These are phyloP conservation scores for Kondoa subrosea DNA, from an alignment of 768 basidiomycete species.

Conservation along the genomic window DNA sequence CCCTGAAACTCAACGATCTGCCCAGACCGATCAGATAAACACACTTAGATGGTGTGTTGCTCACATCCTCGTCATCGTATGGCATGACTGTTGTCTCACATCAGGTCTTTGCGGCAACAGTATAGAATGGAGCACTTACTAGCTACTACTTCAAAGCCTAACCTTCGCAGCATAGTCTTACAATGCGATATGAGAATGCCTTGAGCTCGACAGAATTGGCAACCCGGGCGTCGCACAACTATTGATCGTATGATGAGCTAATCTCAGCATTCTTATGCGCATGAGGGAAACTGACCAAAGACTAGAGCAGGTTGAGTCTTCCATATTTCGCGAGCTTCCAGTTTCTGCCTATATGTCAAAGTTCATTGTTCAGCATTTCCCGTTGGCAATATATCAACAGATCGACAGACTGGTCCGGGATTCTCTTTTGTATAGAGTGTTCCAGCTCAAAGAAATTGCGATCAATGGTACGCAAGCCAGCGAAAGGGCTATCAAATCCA, in stretches of 20 bases:
- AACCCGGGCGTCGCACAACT: neutral
- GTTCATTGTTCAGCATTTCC: neutral
- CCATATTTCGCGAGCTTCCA: neutral
- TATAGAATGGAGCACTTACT: no score
- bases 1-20: neutral
- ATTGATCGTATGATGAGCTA: neutral
- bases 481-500: neutral
- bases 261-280: neutral
- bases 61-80: neutral
- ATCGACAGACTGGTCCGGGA: neutral
- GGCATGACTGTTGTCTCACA: no score
- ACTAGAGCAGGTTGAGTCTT: neutral
- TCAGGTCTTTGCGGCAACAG: no score
- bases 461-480: neutral
- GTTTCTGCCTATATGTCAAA: neutral
- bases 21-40: neutral
- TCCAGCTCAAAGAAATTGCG: neutral
- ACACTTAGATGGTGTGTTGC: neutral
- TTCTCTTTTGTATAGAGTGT: no score
- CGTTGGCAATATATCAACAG: neutral
- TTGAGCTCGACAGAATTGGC: neutral
- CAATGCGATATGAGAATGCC: neutral
- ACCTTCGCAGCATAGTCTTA: neutral
- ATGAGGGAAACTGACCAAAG: neutral
- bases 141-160: neutral